phyloP scores from a whole-genome alignment of 768 basidiomycete genomes.

The Fomitopsis serialis region DNA sequence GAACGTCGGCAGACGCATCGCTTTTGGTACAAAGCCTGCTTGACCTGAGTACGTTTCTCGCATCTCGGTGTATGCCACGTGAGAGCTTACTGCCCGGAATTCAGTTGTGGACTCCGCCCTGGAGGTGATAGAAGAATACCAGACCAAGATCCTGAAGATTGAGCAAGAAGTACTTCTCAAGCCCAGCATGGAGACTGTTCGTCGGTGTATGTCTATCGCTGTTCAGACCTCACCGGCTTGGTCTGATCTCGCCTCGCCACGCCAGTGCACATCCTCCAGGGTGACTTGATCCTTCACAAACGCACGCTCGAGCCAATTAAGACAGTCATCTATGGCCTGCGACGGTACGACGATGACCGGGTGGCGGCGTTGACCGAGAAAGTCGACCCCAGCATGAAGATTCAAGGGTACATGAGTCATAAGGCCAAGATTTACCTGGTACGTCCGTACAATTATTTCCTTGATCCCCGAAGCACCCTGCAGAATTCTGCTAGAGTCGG shows the following conservation, averaged over 20 bases:
- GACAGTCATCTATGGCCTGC: slow-evolving; percentile 60
- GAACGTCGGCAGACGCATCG: slow-evolving; percentile 60
- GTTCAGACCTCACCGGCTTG: no score
- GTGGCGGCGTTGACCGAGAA: slow-evolving; percentile 49
- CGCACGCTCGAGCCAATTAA: slow-evolving; percentile 70
- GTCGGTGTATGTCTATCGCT: slow-evolving; percentile 37
- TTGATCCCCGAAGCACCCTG: not conserved
- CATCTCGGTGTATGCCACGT: slow-evolving; percentile 10
- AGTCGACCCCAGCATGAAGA: slow-evolving; percentile 24
- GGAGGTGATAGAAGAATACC: slow-evolving; percentile 66
- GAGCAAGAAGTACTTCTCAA: slow-evolving; percentile 56
- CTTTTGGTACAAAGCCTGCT: slow-evolving; percentile 65
- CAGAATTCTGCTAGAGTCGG: not conserved
- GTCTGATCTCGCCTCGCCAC: not conserved
- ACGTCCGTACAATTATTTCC: slow-evolving; percentile 8
- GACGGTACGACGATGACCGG: slow-evolving; percentile 67
- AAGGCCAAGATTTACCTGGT: slow-evolving; percentile 68
- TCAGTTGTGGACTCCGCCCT: slow-evolving; percentile 65
- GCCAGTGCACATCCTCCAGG: slow-evolving; percentile 70
- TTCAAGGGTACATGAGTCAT: slow-evolving; percentile 61
- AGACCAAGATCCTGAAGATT: slow-evolving; percentile 53
- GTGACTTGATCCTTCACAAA: slow-evolving; percentile 69
- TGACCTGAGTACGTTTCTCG: slow-evolving; percentile 17
- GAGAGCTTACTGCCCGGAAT: not conserved
- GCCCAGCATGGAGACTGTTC: slow-evolving; percentile 57